Base-by-base conservation (phyloP, 2,329 filamentous ascomycete genomes). In the Pezicula carpinea region DNA sequence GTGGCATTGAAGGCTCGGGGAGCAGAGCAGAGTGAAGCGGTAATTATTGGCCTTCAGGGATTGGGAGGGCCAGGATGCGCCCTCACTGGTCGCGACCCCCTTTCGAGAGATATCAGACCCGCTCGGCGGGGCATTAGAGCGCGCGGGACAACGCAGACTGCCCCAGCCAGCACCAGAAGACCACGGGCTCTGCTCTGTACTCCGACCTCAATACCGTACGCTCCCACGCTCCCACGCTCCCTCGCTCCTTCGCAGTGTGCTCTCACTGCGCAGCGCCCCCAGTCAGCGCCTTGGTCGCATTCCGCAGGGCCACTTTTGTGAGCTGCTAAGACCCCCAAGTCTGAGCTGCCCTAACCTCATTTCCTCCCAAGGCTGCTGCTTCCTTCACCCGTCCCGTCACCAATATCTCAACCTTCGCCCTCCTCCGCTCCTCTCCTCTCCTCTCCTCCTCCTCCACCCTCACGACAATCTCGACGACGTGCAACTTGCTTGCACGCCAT, bases 401-500 rank as follows among this genome's bases (percentile, higher is more conserved):
- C 38, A 35, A 34, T 21, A 42, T 32, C 47, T 19, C 22, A 35
- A 43, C 46, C 31, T n/a, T 41, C 22, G 21, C 36, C 43, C 19
- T 39, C 38, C 42, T 36, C 38, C n/a, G 15, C 32, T 23, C 29
- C 34, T 45, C 47, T 42, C 38, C n/a, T 23, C 32, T 23, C 29
- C 34, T 45, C 47, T 42, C 42, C 46, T 46, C 32, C 42, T 32
- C 43, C 35, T 39, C 43, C 8, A 29, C 39, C 39, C 29, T 26
- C 41, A 39, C 43, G 38, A 18, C 23, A 22, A 44, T 40, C 17
- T 42, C 44, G 44, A 36, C 45, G 41, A 52, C 53, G 52, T 56
- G 49, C 53, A 55, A 43, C 45, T 52, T 53, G 43, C 50, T 49
- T 38, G 55, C 54, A 53, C 51, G 48, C 38, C 31, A 39, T 19